Evolutionary conservation across 768 basidiomycete genomes (phyloP), one percentile per base, ranked within the genome.

Genomic region (Exidia glandulosa): DNA sequence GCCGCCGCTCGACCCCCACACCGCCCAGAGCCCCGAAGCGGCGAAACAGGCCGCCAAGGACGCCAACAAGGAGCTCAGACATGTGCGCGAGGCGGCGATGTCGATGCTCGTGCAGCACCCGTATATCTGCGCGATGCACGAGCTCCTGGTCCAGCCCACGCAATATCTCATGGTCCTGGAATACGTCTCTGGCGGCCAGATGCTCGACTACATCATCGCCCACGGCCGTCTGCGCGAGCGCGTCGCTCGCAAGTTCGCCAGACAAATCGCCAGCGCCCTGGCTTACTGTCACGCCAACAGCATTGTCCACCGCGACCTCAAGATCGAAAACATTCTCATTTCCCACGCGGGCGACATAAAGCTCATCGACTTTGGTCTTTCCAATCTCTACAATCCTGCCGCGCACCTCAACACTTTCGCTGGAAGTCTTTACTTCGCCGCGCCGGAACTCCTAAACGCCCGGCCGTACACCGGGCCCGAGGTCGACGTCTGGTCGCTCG

Each of bases 91-190:
- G 76, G 96, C 95, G 0, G 90, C 90, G 1, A 79, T 99, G 34
- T 94, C 90, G 34, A 86, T 97, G 79, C 83, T 99, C 56, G 84
- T 99, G 32, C 93, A 98, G 68, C 96, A 99, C 69, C 96, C 96
- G 2, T 97, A 98, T 73, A 91, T 99, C 70, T 97, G 95, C 71
- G 96, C 96, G 60, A 99, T 98, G 95, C 88, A 92, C 65, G 93
- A 95, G 76, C 94, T 99, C 88, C 92, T 97, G 69, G 78, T 94
- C 27, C 95, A 97, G 75, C 90, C 91, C 61, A 87, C 98, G 67
- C 95, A 99, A 73, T 97, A 98, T 76, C 98, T 98, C 78, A 97
- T 99, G 92, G 91, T 97, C 7, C 93, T 90, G 71, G 96, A 99
- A 72, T 97, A 96, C 71, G 91, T 98, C 73, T 94, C 94, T 66